phyloP scores from a whole-genome alignment of 768 basidiomycete genomes.

The Suillus placidus region DNA sequence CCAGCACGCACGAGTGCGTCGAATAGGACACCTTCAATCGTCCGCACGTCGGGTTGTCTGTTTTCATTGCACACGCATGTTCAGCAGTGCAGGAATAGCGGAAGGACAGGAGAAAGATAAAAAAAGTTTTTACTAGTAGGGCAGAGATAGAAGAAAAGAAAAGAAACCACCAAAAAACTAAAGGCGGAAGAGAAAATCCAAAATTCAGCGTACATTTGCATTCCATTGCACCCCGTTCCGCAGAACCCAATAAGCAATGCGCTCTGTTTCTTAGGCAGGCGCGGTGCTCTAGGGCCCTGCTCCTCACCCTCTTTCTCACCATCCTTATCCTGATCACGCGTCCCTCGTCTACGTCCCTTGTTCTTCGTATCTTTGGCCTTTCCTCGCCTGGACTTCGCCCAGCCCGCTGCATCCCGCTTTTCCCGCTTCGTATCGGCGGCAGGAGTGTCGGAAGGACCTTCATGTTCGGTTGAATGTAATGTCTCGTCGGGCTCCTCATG shows the following conservation, averaged over 20 bases:
- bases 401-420: constrained; percentile 33
- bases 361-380: constrained; percentile 43
- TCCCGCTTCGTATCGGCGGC: constrained; percentile 9
- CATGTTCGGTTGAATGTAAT: not conserved
- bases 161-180: not conserved
- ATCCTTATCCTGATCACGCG: constrained; percentile 39
- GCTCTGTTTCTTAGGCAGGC: constrained; percentile 82
- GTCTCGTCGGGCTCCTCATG: constrained; percentile 6
- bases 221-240: constrained; percentile 89
- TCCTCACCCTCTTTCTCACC: constrained; percentile 21
- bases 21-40: constrained; percentile 91
- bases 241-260: constrained; percentile 89
- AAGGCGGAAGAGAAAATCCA: not conserved
- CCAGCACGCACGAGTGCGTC: constrained; percentile 86
- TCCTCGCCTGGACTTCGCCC: constrained; percentile 35
- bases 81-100: not conserved
- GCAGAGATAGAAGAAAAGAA: not conserved
- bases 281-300: constrained; percentile 44
- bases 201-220: constrained; percentile 82
- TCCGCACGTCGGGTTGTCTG: constrained; percentile 74
- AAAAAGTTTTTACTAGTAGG: not conserved
- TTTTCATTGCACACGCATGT: not conserved
- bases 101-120: not conserved
- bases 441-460: not conserved
- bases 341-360: constrained; percentile 43